Evolutionary conservation across 106 monocot species (phyloP), one percentile per base, ranked within the genome.

Genomic region (Platanthera zijinensis): DNA sequence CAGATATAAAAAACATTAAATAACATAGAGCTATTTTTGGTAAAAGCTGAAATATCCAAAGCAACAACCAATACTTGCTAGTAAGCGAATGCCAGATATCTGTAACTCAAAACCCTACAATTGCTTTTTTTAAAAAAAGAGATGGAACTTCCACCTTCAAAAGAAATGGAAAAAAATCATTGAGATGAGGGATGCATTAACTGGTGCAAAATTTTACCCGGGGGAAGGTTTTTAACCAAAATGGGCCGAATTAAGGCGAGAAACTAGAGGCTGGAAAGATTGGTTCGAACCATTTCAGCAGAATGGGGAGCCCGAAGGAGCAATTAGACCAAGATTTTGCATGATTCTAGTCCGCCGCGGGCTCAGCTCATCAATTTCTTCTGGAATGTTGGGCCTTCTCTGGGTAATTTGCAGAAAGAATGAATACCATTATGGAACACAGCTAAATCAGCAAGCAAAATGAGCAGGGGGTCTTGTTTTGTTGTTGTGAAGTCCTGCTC

Each of bases 281-380:
- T 17, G 14, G 46, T 47, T 70, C 48, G 25, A 70, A 7, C 64
- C 32, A 18, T 70, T 80, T 53, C 51, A 56, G 18, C 51, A 4
- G 14, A 69, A 81, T 53, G 81, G 81, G 5, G 81, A 81, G 10
- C 81, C 81, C 22, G 30, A 46, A 39, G 81, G 81, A 76, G 81
- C 81, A 69, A 81, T 76, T 21, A 81, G 75, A 49, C 75, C 81
- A 13, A 81, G 81, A 48, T 75, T 81, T 30, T 81, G 81, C 81
- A 75, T 81, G 18, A 81, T 57, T 49, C 48, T 75, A 32, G 45
- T 68, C 48, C 75, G 9, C 48, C 79, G 73, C 28, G 50, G 59
- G 53, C 73, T 73, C 62, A 62, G 12, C 25, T 69, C 51, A 12
- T 22, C 19, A 17, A 10, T 48, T 49, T 21, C 22, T 76, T 69